Conservation (phyloP, 2,329 filamentous ascomycete species). For the Neonectria coccinea region DNA sequence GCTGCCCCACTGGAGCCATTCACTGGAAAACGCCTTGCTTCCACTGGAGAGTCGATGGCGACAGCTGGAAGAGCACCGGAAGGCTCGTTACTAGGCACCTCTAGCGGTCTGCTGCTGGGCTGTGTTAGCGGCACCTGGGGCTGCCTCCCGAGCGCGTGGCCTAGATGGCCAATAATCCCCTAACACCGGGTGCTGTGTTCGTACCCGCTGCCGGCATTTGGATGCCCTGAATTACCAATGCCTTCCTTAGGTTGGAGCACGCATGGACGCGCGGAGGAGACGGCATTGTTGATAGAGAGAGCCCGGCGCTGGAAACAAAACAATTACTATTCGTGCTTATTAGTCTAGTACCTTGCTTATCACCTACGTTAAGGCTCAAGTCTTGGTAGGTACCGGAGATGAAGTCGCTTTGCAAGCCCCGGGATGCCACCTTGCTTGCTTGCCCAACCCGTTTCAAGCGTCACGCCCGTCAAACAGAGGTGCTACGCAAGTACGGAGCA, state of each 20-base stretch:
- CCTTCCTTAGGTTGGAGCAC: neutral
- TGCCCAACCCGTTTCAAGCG: conserved; percentile 6
- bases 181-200: neutral
- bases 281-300: neutral
- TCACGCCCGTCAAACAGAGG: neutral
- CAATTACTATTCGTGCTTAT: neutral
- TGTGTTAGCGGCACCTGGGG: conserved; percentile 26
- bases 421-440: conserved; percentile 2
- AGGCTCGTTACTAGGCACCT: conserved; percentile 1
- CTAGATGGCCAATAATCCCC: conserved; percentile 17
- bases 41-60: neutral
- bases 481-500: neutral
- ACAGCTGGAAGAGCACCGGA: conserved; percentile 1
- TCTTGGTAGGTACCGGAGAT: conserved; percentile 5
- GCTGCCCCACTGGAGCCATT: neutral
- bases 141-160: conserved; percentile 25
- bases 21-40: neutral
- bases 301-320: neutral
- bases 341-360: neutral
- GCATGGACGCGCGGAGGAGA: neutral
- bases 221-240: neutral
- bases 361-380: neutral
- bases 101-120: neutral
- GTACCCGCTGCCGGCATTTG: neutral
- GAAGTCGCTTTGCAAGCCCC: conserved; percentile 4